Base-by-base conservation (phyloP, 441 rosid species). In the Pelargonium fulgidum region DNA sequence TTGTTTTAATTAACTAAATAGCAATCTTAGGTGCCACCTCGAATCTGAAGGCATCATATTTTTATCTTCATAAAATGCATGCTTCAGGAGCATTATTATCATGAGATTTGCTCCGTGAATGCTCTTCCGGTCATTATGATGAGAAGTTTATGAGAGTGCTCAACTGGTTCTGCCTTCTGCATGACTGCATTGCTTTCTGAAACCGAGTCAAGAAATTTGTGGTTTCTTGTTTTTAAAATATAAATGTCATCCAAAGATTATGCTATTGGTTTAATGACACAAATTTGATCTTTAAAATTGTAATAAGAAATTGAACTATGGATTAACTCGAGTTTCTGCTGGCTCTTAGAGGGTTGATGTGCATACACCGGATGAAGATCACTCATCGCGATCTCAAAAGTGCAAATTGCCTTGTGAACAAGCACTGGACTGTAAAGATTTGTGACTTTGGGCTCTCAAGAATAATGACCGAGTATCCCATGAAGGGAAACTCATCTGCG, bases 381-480 rank as follows among this genome's bases (percentile, higher is more conserved):
- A 91, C 87, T 63, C 97, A 93, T 70, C 86, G 96, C 39, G 99
- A 93, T 77, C 82, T 92, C 54, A 94, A 94, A 78, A 93, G 99
- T 72, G 96, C 96, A 48, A 93, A 93, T 70, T 91, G 97, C 78
- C 95, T 93, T 7, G 87, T 91, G 75, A 89, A 89, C 72, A 91
- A 81, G 84, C 89, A 91, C 67, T 87, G 84, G 88, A 84, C 88
- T 9, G 92, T 90, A 10, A 91, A 93, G 85, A 85, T 93, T 48
- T 91, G 99, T 62, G 96, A 93, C 83, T 91, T 93, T 71, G 97
- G 99, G 72, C 91, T 93, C 14, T 90, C 99, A 9, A 87, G 94
- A 75, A 85, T 85, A 75, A 89, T 92, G 94, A 80, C 85, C 7
- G 84, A 83, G 13, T 71, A 72, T 45, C 79, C 87, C 69, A 85